phyloP scores from a whole-genome alignment of 495 filamentous ascomycete genomes.

The Pyrenopolyporus hunteri region DNA sequence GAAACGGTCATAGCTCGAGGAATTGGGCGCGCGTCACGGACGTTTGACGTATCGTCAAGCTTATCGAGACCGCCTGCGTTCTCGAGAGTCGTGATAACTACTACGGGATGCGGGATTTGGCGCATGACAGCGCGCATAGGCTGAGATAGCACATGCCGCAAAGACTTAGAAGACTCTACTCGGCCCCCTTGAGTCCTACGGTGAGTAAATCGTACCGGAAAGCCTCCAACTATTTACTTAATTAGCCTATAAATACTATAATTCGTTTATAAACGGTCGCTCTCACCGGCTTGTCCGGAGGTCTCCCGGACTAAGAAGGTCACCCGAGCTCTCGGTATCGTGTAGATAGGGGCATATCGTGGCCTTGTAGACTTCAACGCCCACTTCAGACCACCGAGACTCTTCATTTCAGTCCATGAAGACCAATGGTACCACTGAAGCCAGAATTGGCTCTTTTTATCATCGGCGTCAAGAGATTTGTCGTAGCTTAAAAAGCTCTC shows the following conservation, averaged over 20 bases:
- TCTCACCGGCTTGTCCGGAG: not conserved
- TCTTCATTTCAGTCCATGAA: constrained; percentile 46
- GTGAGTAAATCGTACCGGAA: not conserved
- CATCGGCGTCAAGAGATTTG: not conserved
- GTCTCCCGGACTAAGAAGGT: constrained; percentile 12
- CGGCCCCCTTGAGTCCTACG: constrained; percentile 8
- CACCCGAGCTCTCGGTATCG: constrained; percentile 3
- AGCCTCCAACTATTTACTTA: not conserved
- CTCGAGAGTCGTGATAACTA: constrained; percentile 67
- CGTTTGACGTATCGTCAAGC: constrained; percentile 37
- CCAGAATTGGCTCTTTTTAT: constrained; percentile 24
- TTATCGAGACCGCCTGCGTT: constrained; percentile 19
- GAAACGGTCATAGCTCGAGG: constrained; percentile 78
- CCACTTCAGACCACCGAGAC: constrained; percentile 38
- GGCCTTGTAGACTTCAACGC: constrained; percentile 34
- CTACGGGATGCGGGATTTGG: constrained; percentile 72
- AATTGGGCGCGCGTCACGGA: constrained; percentile 20
- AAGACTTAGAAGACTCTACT: constrained; percentile 32
- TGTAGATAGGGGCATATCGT: constrained; percentile 21
- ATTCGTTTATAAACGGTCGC: not conserved
- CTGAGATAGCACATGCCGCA: constrained; percentile 39
- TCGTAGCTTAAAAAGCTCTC: not conserved
- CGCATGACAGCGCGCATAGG: constrained; percentile 71
- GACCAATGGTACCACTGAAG: constrained; percentile 22
- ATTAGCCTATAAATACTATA: not conserved